phyloP scores from a whole-genome alignment of 768 basidiomycete genomes.

The Lentinula raphanica region DNA sequence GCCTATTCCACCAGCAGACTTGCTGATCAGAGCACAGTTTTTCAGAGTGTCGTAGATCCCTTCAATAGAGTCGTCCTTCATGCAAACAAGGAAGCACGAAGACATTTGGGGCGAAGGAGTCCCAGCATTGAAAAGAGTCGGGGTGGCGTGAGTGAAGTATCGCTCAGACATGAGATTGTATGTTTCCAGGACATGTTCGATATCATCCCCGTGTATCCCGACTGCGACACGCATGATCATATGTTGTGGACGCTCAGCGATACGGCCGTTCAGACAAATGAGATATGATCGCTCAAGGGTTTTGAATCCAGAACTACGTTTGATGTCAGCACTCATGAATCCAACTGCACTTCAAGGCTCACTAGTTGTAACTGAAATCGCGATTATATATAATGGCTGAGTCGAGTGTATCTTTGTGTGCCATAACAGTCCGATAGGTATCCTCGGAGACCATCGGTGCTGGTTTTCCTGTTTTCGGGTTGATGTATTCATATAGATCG shows the following conservation, averaged over 20 bases:
- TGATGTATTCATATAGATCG: slow-evolving; percentile 88
- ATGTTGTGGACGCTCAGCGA: slow-evolving; percentile 96
- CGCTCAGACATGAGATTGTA: slow-evolving; percentile 97
- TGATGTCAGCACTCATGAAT: background rate
- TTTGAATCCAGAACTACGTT: slow-evolving; percentile 92
- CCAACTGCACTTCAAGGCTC: slow-evolving; percentile 19
- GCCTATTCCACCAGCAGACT: slow-evolving; percentile 98
- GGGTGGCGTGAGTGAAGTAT: slow-evolving; percentile 97
- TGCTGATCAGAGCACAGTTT: slow-evolving; percentile 98
- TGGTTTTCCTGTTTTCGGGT: slow-evolving; percentile 87
- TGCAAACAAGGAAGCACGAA: slow-evolving; percentile 95
- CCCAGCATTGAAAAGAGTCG: slow-evolving; percentile 97
- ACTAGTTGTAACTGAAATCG: slow-evolving; percentile 97
- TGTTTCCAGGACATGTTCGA: slow-evolving; percentile 86
- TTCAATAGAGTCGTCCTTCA: slow-evolving; percentile 99
- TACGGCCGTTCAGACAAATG: slow-evolving; percentile 87
- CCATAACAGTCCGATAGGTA: slow-evolving; percentile 76
- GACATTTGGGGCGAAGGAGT: slow-evolving; percentile 93
- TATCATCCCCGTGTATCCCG: slow-evolving; percentile 87
- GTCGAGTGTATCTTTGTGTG: slow-evolving; percentile 78
- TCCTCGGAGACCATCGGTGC: slow-evolving; percentile 91
- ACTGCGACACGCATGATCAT: slow-evolving; percentile 99
- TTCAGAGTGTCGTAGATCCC: slow-evolving; percentile 99
- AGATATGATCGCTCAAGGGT: slow-evolving; percentile 98
- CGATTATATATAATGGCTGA: slow-evolving; percentile 97